Percentiles rank a stretch among this genome's conserved stretches.
Conservation (phyloP, 306 rosid species). For the Cucurbita maxima region DNA sequence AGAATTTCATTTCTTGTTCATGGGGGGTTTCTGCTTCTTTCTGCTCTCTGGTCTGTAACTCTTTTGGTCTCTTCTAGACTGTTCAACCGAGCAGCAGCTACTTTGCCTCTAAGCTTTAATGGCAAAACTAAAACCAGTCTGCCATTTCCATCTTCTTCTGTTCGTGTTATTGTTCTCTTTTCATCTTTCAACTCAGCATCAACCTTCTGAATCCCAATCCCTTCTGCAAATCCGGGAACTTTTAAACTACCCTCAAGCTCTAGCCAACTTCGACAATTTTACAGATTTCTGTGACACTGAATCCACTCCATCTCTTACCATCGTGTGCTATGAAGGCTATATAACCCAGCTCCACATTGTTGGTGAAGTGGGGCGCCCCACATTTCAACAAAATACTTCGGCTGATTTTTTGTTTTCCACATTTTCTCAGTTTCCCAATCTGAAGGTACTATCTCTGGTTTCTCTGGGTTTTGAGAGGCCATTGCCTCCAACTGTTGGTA, state of each 20-base stretch:
- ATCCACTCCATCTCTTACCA: slow-evolving; percentile 44
- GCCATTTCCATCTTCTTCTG: slow-evolving; percentile 20
- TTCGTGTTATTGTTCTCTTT: slow-evolving; percentile 26
- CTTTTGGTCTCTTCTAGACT: not conserved
- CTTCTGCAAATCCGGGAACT: slow-evolving; percentile 46
- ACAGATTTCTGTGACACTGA: slow-evolving; percentile 52
- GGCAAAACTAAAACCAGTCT: slow-evolving; percentile 1
- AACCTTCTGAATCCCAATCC: slow-evolving; percentile 31
- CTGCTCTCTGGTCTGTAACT: not conserved
- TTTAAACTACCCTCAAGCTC: slow-evolving; percentile 48
- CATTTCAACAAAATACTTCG: slow-evolving; percentile 31
- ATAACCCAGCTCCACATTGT: slow-evolving; percentile 71
- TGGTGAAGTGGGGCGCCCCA: slow-evolving; percentile 25
- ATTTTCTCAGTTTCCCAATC: slow-evolving; percentile 25
- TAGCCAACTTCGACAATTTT: slow-evolving; percentile 18
- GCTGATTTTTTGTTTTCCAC: slow-evolving; percentile 38
- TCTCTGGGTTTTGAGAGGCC: slow-evolving; percentile 67
- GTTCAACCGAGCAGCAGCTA: not conserved
- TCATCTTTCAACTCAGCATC: slow-evolving; percentile 33
- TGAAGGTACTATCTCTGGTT: slow-evolving; percentile 69
- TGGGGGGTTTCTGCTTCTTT: not conserved
- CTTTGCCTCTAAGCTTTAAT: not conserved
- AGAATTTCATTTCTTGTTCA: not conserved
- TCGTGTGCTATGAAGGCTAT: slow-evolving; percentile 51
- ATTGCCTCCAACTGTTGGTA: slow-evolving; percentile 33